Conservation (phyloP, 2,329 filamentous ascomycete species). For the Ascochyta lentis region DNA sequence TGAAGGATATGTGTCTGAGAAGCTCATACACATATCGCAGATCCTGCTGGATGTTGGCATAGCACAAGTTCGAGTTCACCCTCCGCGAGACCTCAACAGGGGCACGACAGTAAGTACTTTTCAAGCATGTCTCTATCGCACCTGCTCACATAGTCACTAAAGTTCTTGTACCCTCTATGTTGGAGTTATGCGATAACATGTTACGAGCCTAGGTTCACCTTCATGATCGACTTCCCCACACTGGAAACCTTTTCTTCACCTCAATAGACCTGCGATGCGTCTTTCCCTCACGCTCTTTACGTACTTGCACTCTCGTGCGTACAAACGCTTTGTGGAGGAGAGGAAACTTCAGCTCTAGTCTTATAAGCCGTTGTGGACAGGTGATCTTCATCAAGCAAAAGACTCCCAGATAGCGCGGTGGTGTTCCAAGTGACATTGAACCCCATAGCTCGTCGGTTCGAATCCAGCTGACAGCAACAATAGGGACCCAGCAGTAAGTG, state of each 20-base stretch:
- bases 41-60: too few species aligned
- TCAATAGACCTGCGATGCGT: neutral
- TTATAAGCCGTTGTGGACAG: neutral
- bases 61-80: too few species aligned
- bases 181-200: too few species aligned
- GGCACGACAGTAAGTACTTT: too few species aligned
- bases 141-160: too few species aligned
- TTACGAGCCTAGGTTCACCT: too few species aligned
- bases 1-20: too few species aligned
- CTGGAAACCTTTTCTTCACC: neutral
- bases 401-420: neutral
- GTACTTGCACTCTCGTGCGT: neutral
- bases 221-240: too few species aligned
- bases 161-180: too few species aligned
- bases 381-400: neutral
- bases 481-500: neutral
- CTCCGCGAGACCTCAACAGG: too few species aligned
- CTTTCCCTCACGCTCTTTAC: neutral
- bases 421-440: neutral
- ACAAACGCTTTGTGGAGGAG: neutral
- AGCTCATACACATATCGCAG: too few species aligned
- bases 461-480: conserved; percentile 1
- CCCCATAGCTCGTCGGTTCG: neutral
- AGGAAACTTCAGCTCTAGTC: neutral
- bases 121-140: too few species aligned